Conservation (phyloP, 768 basidiomycete genomes). For the Russula olivacea region DNA sequence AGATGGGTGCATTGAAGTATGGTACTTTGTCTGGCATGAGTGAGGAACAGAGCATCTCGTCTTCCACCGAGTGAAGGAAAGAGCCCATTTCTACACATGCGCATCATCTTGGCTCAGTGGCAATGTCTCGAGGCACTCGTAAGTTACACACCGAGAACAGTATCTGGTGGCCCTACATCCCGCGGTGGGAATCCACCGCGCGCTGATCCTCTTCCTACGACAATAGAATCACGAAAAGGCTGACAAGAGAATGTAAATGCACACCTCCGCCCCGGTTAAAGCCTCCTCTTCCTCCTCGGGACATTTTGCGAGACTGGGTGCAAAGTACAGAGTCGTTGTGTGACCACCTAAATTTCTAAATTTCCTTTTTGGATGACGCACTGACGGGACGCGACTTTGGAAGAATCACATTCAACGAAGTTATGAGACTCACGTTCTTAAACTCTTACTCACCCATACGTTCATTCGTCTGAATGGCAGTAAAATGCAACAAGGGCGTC, state of each 20-base stretch:
- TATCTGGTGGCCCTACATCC: constrained; percentile 73
- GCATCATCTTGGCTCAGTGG: constrained; percentile 15
- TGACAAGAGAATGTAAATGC: background rate
- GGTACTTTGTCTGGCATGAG: constrained; percentile 86
- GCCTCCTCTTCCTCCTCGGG: constrained; percentile 42
- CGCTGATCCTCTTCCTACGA: constrained; percentile 53
- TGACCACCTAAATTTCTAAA: background rate
- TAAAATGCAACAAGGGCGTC: constrained; percentile 4
- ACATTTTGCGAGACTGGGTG: constrained; percentile 34
- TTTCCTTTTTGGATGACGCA: constrained; percentile 10
- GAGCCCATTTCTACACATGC: constrained; percentile 73
- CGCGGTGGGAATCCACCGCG: constrained; percentile 60
- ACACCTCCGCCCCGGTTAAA: constrained; percentile 47
- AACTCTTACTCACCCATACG: background rate
- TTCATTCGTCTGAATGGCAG: background rate
- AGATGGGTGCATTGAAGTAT: constrained; percentile 98
- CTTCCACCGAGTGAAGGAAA: constrained; percentile 93
- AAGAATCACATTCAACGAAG: background rate
- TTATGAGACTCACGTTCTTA: constrained; percentile 3
- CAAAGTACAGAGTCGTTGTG: background rate
- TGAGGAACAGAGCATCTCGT: constrained; percentile 95
- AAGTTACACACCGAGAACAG: constrained; percentile 56
- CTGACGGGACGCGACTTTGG: constrained; percentile 3
- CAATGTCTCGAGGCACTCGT: background rate
- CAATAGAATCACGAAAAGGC: background rate